These are phyloP conservation scores for Mycena olivaceomarginata DNA, from an alignment of 768 basidiomycete species.

Conservation along the genomic window DNA sequence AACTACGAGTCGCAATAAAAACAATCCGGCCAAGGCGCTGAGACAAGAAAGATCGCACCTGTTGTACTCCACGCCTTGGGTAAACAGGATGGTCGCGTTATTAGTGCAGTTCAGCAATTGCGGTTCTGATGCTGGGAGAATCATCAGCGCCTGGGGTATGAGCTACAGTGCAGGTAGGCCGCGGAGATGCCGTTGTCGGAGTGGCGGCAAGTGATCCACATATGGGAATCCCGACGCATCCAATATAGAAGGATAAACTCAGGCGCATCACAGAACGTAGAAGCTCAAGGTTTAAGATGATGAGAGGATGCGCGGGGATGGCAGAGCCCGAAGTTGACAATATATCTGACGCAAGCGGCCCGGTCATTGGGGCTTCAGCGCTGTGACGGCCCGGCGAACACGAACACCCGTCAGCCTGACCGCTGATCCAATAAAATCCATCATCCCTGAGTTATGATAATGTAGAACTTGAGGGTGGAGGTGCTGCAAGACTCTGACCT, in stretches of 20 bases:
- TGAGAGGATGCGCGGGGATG: no score
- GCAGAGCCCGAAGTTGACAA: neutral
- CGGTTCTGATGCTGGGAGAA: conserved; percentile 36
- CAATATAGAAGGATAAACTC: neutral
- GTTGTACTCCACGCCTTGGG: conserved; percentile 36
- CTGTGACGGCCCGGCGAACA: neutral
- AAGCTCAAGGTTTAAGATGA: no score
- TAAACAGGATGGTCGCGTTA: conserved; percentile 43
- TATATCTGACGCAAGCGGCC: neutral
- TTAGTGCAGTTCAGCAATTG: conserved; percentile 35
- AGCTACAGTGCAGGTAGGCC: conserved; percentile 41
- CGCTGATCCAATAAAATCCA: no score
- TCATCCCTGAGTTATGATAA: no score
- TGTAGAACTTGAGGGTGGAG: no score
- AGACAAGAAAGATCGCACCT: conserved; percentile 1
- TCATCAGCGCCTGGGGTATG: conserved; percentile 38
- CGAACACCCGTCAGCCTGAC: no score
- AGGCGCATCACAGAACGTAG: conserved; percentile 7
- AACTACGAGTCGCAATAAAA: conserved; percentile 4
- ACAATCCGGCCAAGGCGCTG: no score
- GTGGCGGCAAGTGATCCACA: conserved; percentile 8
- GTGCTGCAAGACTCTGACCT: no score
- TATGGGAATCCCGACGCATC: neutral
- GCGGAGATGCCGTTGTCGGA: conserved; percentile 13
- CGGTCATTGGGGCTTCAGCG: neutral